Evolutionary conservation across 2,329 filamentous ascomycete genomes (phyloP).

Genomic region (Colletotrichum camelliae): DNA sequence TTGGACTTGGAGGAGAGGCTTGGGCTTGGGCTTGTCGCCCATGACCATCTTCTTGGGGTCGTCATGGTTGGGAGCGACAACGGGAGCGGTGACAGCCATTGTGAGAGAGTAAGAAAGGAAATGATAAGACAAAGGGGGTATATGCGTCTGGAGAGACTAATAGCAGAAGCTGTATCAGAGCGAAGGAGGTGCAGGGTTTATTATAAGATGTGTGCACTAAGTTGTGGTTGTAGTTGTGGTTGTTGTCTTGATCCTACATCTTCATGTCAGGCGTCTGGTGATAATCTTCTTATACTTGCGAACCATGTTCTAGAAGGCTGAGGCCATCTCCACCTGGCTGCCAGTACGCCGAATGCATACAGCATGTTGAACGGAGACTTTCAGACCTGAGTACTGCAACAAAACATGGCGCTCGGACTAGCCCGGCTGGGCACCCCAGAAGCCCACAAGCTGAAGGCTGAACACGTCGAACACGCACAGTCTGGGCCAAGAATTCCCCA

Average conservation of each 20-base stretch:
- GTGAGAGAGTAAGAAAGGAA: not conserved
- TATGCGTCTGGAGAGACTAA: not conserved
- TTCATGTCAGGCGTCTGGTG: not conserved
- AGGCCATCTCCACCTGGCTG: not conserved
- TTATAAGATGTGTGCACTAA: not conserved
- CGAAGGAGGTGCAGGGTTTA: not conserved
- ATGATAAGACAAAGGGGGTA: not conserved
- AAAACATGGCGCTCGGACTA: conserved; percentile 2
- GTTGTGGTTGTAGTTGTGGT: not conserved
- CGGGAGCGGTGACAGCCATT: conserved; percentile 4
- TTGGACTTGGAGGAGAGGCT: conserved; percentile 3
- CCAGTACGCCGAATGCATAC: not conserved
- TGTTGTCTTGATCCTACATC: not conserved
- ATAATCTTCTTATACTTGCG: conserved; percentile 16
- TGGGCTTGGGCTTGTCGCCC: not conserved
- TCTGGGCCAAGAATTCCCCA: not conserved
- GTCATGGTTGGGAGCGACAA: not conserved
- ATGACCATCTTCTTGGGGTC: not conserved
- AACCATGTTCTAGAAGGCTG: not conserved
- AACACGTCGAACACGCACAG: not conserved
- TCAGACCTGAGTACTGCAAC: not conserved
- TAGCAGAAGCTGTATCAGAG: not conserved
- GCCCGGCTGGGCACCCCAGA: not conserved
- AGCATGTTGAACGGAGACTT: conserved; percentile 1
- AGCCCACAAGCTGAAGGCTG: not conserved